Base-by-base conservation (phyloP, 2,329 filamentous ascomycete genomes). In the Curvularia verruculosa region DNA sequence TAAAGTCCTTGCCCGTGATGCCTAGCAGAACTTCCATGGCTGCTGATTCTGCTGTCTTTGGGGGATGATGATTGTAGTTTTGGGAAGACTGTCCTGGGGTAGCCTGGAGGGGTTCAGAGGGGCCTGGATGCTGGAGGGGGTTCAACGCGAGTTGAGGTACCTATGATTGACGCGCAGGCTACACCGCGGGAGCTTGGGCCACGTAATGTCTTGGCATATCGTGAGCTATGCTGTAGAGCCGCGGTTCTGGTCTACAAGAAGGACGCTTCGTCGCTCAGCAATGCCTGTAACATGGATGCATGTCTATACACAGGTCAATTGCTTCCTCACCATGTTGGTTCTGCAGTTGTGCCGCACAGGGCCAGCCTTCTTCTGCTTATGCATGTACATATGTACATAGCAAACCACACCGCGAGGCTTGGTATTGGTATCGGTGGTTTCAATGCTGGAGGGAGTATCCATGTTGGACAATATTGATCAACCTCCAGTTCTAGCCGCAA, bases 1-100 rank as follows among this genome's bases (percentile, higher is more conserved):
- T 96, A 80, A 97, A 99, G 86, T 99, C 96, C 84, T 96, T 96
- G 83, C 95, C 96, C 59, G 94, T 97, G 79, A 99, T 96, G 75
- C 95, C 95, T 70, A 99, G 86, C 77, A 99, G 86, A 78, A 98
- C 91, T 87, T 99, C 95, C 95, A 49, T 49, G 46, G 23, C 31
- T 49, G 46, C n/a, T 39, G 21, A 26, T 93, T 98, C 58, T 8
- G 41, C 15, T 12, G n/a, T n/a, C 23, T 55, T 75, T 21, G 73
- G 66, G 31, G 53, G 23, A 18, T 26, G 13, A n/a, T 40, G 31
- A n/a, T 61, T 44, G 52, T 60, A 29, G 51, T 40, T 51, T n/a
- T 23, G 34, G 34, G n/a, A 36, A 24, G 3, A 10, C 18, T 28
- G 31, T 26, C 8, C 23, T 15, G 24, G 13, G 24, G 21, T 24